Conservation (phyloP, 805 yeast species). For the Saccharomycopsis sp. region DNA sequence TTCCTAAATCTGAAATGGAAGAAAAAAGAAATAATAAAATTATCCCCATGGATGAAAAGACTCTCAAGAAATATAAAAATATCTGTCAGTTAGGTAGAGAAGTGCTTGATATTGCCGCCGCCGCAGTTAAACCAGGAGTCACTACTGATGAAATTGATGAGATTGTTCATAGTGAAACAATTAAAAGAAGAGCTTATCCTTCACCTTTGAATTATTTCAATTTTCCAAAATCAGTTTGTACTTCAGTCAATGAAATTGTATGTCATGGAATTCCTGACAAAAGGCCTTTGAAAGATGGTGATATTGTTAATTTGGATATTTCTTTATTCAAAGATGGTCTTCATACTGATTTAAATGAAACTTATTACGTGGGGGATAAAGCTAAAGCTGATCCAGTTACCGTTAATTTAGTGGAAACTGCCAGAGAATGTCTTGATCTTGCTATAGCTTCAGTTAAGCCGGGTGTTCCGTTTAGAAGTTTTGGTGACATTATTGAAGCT, state of each 20-base stretch:
- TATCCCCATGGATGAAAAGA: constrained; percentile 51
- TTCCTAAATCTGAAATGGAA: constrained; percentile 67
- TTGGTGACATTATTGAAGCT: constrained; percentile 82
- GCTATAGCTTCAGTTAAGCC: constrained; percentile 87
- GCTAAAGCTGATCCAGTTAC: constrained; percentile 68
- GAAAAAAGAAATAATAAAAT: constrained; percentile 62
- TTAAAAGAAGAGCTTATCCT: constrained; percentile 86
- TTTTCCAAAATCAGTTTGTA: constrained; percentile 87
- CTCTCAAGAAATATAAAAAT: constrained; percentile 61
- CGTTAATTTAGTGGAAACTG: constrained; percentile 85
- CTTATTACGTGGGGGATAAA: constrained; percentile 91
- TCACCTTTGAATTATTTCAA: constrained; percentile 91
- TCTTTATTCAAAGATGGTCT: constrained; percentile 77
- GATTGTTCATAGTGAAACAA: constrained; percentile 77
- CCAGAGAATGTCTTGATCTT: constrained; percentile 76
- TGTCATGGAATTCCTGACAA: constrained; percentile 98
- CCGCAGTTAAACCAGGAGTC: constrained; percentile 73
- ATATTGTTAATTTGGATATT: constrained; percentile 85
- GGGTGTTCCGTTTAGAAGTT: constrained; percentile 74
- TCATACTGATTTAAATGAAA: constrained; percentile 93
- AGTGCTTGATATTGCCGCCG: constrained; percentile 81
- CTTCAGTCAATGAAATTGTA: constrained; percentile 88
- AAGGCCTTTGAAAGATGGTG: constrained; percentile 82
- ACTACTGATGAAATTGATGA: constrained; percentile 90
- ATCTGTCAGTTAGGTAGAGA: constrained; percentile 77